Percentiles rank a stretch among this genome's conserved stretches.
phyloP scores from a whole-genome alignment of 179 eudicot genomes.

The Monotropa hypopitys region DNA sequence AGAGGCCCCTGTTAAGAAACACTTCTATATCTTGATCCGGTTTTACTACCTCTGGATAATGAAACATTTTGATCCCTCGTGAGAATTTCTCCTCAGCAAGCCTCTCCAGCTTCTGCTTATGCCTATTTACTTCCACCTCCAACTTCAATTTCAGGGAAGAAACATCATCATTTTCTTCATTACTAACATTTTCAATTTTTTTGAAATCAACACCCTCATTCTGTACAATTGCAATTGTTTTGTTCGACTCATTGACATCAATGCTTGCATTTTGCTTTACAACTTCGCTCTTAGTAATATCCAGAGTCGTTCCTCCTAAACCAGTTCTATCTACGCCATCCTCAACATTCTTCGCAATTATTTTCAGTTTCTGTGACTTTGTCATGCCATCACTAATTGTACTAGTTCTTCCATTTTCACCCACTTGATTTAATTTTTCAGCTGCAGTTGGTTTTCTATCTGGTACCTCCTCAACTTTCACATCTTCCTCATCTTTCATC shows the following conservation, averaged over 20 bases:
- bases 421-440: slow-evolving; percentile 12
- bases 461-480: slow-evolving; percentile 14
- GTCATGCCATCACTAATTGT: slow-evolving; percentile 3
- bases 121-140: slow-evolving; percentile 54
- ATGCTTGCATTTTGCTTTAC: slow-evolving; percentile 12
- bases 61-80: slow-evolving; percentile 51
- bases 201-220: slow-evolving; percentile 4
- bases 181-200: background rate
- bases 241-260: background rate
- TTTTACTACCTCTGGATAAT: slow-evolving; percentile 55
- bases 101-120: slow-evolving; percentile 43
- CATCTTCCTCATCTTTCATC: slow-evolving; percentile 19
- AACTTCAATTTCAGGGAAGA: slow-evolving; percentile 30
- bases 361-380: background rate
- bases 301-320: slow-evolving; percentile 11
- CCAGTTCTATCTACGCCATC: slow-evolving; percentile 10
- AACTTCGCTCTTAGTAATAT: slow-evolving; percentile 8
- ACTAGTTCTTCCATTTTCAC: slow-evolving; percentile 21
- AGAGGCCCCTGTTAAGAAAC: slow-evolving; percentile 65
- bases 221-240: background rate
- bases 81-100: slow-evolving; percentile 54
- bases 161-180: slow-evolving; percentile 19
- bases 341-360: slow-evolving; percentile 8
- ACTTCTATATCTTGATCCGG: slow-evolving; percentile 62
- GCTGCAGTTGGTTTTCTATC: background rate